These are phyloP conservation scores for Rhodomyrtus psidioides DNA, from an alignment of 441 rosid species.

Conservation along the genomic window DNA sequence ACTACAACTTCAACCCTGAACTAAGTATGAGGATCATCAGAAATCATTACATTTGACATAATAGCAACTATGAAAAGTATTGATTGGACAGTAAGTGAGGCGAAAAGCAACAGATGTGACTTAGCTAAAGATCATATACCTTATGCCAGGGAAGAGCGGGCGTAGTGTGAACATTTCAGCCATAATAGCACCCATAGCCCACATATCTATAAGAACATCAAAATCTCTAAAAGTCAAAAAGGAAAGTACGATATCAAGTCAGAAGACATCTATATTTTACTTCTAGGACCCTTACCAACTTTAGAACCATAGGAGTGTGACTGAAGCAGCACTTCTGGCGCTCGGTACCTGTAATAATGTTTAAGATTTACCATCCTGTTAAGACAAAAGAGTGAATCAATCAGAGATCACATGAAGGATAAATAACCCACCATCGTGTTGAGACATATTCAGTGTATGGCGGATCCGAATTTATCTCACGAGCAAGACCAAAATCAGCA, in stretches of 20 bases:
- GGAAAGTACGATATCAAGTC: neutral
- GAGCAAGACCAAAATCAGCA: conserved; percentile 98
- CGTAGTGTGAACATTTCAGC: conserved; percentile 74
- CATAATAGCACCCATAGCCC: conserved; percentile 99
- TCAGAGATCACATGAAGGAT: neutral
- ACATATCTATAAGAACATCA: conserved; percentile 57
- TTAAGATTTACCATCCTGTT: neutral
- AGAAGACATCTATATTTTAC: neutral
- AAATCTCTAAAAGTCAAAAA: neutral
- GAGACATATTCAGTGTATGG: conserved; percentile 95
- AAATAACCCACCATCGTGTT: conserved; percentile 71
- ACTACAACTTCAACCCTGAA: neutral
- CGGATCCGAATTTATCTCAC: conserved; percentile 75
- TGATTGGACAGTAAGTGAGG: neutral
- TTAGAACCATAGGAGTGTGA: conserved; percentile 62
- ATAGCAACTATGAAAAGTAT: neutral
- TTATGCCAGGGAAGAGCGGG: conserved; percentile 91
- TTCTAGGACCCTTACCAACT: conserved; percentile 56
- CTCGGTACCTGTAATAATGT: conserved; percentile 62
- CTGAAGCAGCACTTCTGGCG: conserved; percentile 95
- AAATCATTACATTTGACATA: neutral
- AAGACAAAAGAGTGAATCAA: neutral
- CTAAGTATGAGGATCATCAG: neutral
- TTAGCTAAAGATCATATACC: conserved; percentile 28
- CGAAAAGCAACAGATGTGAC: neutral